Evolutionary conservation across 129 eudicot genomes (phyloP).

Genomic region (Solidago caesia): DNA sequence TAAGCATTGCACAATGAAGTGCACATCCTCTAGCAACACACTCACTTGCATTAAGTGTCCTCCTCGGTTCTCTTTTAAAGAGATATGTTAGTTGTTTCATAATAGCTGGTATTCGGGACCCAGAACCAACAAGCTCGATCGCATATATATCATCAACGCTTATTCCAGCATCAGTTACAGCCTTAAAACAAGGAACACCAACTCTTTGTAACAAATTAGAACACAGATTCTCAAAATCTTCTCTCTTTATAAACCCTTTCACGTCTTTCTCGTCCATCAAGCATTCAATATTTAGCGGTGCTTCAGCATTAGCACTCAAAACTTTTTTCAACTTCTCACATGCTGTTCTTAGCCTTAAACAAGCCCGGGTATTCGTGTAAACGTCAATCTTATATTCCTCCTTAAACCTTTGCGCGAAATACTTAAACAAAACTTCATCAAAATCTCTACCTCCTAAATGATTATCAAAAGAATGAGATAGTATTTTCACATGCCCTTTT

Average conservation of each 20-base stretch:
- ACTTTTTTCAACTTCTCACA: conserved; percentile 96
- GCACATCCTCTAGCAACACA: conserved; percentile 99
- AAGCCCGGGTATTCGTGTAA: conserved; percentile 67
- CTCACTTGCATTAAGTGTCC: conserved; percentile 95
- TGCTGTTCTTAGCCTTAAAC: conserved; percentile 70
- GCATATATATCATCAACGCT: conserved; percentile 58
- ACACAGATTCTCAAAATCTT: conserved; percentile 83
- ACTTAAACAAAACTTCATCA: conserved; percentile 76
- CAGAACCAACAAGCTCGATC: conserved; percentile 96
- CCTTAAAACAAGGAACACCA: conserved; percentile 70
- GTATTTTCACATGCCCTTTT: conserved; percentile 66
- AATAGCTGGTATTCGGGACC: conserved; percentile 92
- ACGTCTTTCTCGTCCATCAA: conserved; percentile 99
- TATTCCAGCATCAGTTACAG: conserved; percentile 65
- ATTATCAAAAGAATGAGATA: conserved; percentile 84
- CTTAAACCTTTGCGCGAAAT: conserved; percentile 65
- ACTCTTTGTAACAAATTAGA: conserved; percentile 60
- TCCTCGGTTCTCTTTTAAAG: conserved; percentile 67
- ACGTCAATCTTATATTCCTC: conserved; percentile 70
- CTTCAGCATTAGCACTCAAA: conserved; percentile 97
- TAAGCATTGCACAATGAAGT: conserved; percentile 96
- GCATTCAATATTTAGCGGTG: conserved; percentile 87
- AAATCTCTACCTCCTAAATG: conserved; percentile 92
- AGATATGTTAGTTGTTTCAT: conserved; percentile 46
- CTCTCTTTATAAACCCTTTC: conserved; percentile 84